A percentile compares a stretch with the other conserved stretches of the same genome.
phyloP scores from a whole-genome alignment of 495 filamentous ascomycete species.

The Neurospora cerealis region DNA sequence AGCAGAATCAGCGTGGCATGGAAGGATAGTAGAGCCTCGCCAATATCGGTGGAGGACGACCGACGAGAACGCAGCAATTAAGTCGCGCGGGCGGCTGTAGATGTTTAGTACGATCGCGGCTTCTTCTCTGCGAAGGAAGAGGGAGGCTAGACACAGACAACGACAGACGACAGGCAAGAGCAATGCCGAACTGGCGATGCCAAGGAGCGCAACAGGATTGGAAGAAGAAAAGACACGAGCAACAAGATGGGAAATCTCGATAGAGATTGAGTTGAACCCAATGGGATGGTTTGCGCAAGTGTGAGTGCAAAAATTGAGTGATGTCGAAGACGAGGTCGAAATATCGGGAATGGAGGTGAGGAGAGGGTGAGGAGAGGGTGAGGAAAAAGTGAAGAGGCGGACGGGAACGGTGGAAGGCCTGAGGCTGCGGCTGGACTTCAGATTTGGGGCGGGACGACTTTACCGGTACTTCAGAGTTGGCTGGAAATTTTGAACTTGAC shows the following conservation, averaged over 20 bases:
- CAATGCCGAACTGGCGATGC: neutral
- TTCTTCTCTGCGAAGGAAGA: neutral
- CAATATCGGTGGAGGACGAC: slow-evolving; percentile 1
- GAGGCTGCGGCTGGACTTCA: neutral
- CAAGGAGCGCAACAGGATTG: neutral
- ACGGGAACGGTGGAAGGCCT: slow-evolving; percentile 4
- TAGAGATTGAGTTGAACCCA: neutral
- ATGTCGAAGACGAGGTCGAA: neutral
- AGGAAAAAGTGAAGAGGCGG: neutral
- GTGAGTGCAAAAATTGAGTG: neutral
- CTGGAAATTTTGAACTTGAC: neutral
- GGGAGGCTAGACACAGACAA: neutral
- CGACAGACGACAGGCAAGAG: neutral
- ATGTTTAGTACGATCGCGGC: neutral
- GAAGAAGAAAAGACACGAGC: neutral
- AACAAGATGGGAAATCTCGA: neutral
- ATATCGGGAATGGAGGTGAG: neutral
- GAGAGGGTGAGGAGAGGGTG: neutral
- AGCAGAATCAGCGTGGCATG: neutral
- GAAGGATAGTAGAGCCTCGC: neutral
- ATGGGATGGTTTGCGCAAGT: neutral
- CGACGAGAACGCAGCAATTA: neutral
- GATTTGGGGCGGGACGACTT: neutral
- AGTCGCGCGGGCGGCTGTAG: neutral
- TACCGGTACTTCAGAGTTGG: neutral